A percentile compares a stretch with the other conserved stretches of the same genome.
Evolutionary conservation across 306 rosid genomes (phyloP).

Genomic region (Mimosa pudica): DNA sequence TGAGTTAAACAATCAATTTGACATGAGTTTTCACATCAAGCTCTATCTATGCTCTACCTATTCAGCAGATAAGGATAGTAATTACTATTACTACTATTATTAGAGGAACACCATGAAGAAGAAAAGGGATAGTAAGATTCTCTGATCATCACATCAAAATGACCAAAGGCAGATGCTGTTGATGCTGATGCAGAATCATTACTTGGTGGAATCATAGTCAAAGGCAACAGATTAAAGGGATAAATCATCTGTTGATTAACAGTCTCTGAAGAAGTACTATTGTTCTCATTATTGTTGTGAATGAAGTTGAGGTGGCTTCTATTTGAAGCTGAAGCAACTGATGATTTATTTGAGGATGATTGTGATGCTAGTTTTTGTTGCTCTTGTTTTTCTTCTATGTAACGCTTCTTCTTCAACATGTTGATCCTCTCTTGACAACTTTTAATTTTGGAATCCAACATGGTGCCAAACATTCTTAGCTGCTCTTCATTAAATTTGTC

Average conservation of each 20-base stretch:
- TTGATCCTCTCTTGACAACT: slow-evolving; percentile 3
- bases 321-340: not conserved
- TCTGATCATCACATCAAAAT: no score
- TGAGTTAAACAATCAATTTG: no score
- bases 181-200: no score
- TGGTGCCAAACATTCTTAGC: not conserved
- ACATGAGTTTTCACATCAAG: not conserved
- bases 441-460: slow-evolving; percentile 26
- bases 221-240: no score
- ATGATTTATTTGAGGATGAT: not conserved
- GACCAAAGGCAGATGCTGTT: no score
- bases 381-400: not conserved
- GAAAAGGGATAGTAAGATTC: no score
- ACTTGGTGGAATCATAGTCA: no score
- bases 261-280: not conserved
- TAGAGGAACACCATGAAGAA: no score
- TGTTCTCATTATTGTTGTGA: not conserved
- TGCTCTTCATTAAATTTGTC: not conserved
- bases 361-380: not conserved
- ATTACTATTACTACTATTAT: not conserved
- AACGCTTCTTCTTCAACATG: slow-evolving; percentile 16
- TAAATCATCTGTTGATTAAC: no score
- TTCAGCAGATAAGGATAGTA: not conserved
- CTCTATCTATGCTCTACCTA: no score
- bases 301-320: not conserved